Evolutionary conservation across 2,329 filamentous ascomycete genomes (phyloP).

Genomic region (Akanthomyces dipterigenus): DNA sequence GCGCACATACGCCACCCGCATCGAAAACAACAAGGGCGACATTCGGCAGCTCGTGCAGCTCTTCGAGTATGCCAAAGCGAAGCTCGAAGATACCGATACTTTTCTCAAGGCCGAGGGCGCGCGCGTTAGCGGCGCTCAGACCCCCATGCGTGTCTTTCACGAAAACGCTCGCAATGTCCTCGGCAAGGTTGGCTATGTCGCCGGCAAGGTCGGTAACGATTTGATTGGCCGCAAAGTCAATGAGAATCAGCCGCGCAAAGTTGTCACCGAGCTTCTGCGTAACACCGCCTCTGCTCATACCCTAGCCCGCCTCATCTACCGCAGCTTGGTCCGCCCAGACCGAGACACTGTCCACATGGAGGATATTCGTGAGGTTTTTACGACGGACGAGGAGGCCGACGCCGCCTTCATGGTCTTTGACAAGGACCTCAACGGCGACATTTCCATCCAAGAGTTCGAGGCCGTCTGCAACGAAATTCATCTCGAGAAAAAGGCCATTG

Average conservation of each 20-base stretch:
- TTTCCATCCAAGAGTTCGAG: slow-evolving; percentile 91
- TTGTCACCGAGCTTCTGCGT: slow-evolving; percentile 70
- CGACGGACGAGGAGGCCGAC: slow-evolving; percentile 77
- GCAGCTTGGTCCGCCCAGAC: slow-evolving; percentile 71
- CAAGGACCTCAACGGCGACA: slow-evolving; percentile 93
- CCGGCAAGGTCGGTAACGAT: slow-evolving; percentile 80
- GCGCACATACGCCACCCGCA: slow-evolving; percentile 82
- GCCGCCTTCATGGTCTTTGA: slow-evolving; percentile 90
- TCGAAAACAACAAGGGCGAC: slow-evolving; percentile 88
- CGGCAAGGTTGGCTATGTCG: slow-evolving; percentile 76
- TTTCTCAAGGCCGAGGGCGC: slow-evolving; percentile 38
- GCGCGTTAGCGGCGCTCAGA: slow-evolving; percentile 56
- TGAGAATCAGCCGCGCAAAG: slow-evolving; percentile 75
- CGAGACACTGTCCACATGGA: slow-evolving; percentile 71
- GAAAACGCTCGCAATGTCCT: slow-evolving; percentile 69
- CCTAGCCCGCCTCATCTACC: slow-evolving; percentile 79
- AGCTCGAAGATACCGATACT: slow-evolving; percentile 48
- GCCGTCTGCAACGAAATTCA: slow-evolving; percentile 91
- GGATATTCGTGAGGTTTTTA: slow-evolving; percentile 73
- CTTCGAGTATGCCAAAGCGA: slow-evolving; percentile 69
- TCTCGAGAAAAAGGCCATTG: slow-evolving; percentile 90
- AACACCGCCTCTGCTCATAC: slow-evolving; percentile 71
- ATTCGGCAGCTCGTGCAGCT: slow-evolving; percentile 54
- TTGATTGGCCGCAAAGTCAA: slow-evolving; percentile 72
- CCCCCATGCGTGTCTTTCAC: slow-evolving; percentile 66